These are phyloP conservation scores for Saccharomyces mikatae DNA, from an alignment of 805 yeast genomes.

Conservation along the genomic window DNA sequence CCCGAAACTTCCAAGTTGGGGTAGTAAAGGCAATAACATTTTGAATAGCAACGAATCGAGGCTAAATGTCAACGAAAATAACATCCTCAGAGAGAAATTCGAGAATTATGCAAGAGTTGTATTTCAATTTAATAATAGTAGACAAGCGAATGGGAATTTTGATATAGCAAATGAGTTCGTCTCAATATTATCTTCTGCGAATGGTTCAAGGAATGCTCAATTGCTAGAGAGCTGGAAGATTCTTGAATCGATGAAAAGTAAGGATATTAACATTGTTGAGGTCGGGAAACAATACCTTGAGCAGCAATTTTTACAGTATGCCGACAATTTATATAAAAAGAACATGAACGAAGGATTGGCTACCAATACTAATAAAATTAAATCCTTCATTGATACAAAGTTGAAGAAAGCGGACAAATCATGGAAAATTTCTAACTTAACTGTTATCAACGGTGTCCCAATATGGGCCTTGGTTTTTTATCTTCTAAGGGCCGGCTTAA, in stretches of 20 bases:
- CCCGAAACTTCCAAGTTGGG: conserved; percentile 24
- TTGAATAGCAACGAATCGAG: conserved; percentile 25
- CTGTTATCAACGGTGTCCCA: conserved; percentile 73
- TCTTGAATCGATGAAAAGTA: conserved; percentile 34
- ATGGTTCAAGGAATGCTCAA: conserved; percentile 61
- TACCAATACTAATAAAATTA: conserved; percentile 62
- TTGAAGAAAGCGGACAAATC: conserved; percentile 37
- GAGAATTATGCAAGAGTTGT: conserved; percentile 69
- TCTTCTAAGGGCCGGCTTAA: conserved; percentile 74
- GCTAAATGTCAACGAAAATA: conserved; percentile 38
- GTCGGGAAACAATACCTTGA: conserved; percentile 61
- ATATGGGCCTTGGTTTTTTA: conserved; percentile 92
- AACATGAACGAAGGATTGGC: conserved; percentile 61
- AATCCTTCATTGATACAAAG: conserved; percentile 47
- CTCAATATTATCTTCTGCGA: conserved; percentile 41
- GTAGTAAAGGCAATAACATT: conserved; percentile 22
- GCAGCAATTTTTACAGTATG: conserved; percentile 64
- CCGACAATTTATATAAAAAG: conserved; percentile 52
- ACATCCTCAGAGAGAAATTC: conserved; percentile 44
- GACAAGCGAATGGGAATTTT: conserved; percentile 45
- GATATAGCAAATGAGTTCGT: conserved; percentile 54
- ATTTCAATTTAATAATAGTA: conserved; percentile 59
- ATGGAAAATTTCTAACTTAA: conserved; percentile 47
- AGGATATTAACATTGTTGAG: conserved; percentile 36
- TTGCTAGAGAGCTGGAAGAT: conserved; percentile 69